These are phyloP conservation scores for Hondaea fermentalgiana DNA, from an alignment of 108 stramenopile genomes.

Conservation along the genomic window DNA sequence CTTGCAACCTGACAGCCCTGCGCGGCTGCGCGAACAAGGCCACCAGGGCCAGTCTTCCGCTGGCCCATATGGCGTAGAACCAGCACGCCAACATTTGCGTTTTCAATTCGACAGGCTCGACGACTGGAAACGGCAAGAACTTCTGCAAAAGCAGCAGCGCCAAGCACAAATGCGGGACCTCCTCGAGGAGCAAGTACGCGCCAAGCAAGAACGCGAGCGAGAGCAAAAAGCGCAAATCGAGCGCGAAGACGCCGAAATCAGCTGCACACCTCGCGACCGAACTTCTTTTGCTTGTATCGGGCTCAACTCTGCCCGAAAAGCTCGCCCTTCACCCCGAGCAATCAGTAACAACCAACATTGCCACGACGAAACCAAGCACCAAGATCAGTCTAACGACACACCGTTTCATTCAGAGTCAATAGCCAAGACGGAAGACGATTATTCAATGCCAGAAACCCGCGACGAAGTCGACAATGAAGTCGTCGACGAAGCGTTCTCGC, in stretches of 20 bases:
- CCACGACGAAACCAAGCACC: no score
- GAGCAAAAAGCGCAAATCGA: not conserved
- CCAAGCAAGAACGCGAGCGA: not conserved
- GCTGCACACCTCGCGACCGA: not conserved
- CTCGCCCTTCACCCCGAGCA: no score
- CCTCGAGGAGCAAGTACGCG: not conserved
- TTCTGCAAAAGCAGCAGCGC: not conserved
- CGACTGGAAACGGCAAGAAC: not conserved
- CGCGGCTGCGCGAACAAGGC: no score
- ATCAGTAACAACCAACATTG: no score
- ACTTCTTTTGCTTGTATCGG: no score
- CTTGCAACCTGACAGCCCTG: no score
- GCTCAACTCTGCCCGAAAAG: no score
- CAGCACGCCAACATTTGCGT: not conserved
- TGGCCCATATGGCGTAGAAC: not conserved
- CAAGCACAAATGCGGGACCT: not conserved
- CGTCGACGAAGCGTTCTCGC: not conserved
- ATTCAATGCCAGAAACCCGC: not conserved
- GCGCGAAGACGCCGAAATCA: not conserved
- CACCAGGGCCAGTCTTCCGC: not conserved
- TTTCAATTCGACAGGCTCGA: constrained; percentile 3
- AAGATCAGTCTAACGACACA: not conserved
- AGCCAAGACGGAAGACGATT: not conserved
- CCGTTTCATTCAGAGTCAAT: not conserved
- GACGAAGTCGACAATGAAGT: not conserved